Percentiles rank a stretch among this genome's conserved stretches.
Evolutionary conservation across 208 protist genomes (phyloP).

Genomic region (Acanthamoeba sp.): DNA sequence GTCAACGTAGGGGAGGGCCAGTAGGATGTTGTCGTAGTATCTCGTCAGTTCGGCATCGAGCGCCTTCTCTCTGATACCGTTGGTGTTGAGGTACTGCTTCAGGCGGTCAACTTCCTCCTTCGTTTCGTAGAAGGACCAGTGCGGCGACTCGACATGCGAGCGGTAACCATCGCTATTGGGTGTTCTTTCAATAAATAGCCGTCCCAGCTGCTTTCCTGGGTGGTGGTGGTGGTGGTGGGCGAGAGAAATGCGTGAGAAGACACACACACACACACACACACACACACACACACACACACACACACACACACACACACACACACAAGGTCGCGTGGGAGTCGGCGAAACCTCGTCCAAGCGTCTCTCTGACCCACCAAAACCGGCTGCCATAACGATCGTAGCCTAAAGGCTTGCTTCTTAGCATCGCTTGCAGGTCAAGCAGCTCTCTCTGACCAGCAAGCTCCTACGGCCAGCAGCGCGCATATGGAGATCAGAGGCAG

Average conservation of each 20-base stretch:
- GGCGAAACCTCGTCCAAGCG: not conserved
- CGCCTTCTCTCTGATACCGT: not conserved
- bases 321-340: not conserved
- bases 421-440: not conserved
- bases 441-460: not conserved
- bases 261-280: too few relatives aligned
- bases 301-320: not conserved
- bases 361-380: not conserved
- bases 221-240: too few relatives aligned
- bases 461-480: not conserved
- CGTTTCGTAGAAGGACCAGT: not conserved
- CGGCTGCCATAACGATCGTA: not conserved
- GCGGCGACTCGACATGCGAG: not conserved
- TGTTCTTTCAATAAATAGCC: not conserved
- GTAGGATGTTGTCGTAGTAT: slow-evolving; percentile 5
- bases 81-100: not conserved
- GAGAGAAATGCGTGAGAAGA: too few relatives aligned
- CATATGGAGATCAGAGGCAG: too few relatives aligned
- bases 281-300: too few relatives aligned
- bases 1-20: not conserved
- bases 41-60: not conserved
- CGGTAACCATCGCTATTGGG: not conserved
- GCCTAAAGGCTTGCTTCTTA: not conserved
- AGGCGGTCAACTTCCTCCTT: not conserved
- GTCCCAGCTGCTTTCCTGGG: not conserved